Percentiles rank a stretch among this genome's conserved stretches.
Conservation (phyloP, 2,329 filamentous ascomycete species). For the Colletotrichum lindemuthianum region DNA sequence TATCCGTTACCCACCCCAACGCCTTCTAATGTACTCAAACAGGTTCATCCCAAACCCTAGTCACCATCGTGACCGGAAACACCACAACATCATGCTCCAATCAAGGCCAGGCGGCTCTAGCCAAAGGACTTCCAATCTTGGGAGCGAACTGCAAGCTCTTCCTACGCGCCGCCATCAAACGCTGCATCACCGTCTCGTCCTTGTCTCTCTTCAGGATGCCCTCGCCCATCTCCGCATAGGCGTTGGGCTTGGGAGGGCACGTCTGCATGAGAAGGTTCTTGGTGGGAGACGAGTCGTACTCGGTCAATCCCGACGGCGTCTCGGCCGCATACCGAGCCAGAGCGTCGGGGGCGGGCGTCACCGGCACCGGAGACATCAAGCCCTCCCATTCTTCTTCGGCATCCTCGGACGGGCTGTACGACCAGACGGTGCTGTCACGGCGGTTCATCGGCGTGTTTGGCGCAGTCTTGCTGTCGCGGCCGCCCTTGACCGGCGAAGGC, state of each 20-base stretch:
- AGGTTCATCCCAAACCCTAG: background rate
- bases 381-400: conserved; percentile 53
- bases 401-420: conserved; percentile 62
- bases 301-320: conserved; percentile 49
- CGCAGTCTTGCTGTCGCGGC: conserved; percentile 45
- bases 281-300: conserved; percentile 48
- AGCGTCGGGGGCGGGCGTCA: conserved; percentile 66
- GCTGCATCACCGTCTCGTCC: conserved; percentile 67
- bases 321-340: conserved; percentile 63
- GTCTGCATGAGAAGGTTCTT: conserved; percentile 60
- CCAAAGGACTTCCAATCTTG: conserved; percentile 77
- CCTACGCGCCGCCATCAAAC: conserved; percentile 76
- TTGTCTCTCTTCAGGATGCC: conserved; percentile 60
- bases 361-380: conserved; percentile 65
- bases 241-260: conserved; percentile 62
- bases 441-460: conserved; percentile 62
- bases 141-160: conserved; percentile 84
- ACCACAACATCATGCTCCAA: background rate
- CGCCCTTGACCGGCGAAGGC: conserved; percentile 48
- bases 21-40: conserved; percentile 22
- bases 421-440: conserved; percentile 65
- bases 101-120: conserved; percentile 60
- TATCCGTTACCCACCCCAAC: conserved; percentile 9
- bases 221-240: conserved; percentile 51
- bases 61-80: background rate